A percentile compares a stretch with the other conserved stretches of the same genome.
phyloP scores from a whole-genome alignment of 192 early-diverging fungal genomes.

The Chytriomyces confervae region DNA sequence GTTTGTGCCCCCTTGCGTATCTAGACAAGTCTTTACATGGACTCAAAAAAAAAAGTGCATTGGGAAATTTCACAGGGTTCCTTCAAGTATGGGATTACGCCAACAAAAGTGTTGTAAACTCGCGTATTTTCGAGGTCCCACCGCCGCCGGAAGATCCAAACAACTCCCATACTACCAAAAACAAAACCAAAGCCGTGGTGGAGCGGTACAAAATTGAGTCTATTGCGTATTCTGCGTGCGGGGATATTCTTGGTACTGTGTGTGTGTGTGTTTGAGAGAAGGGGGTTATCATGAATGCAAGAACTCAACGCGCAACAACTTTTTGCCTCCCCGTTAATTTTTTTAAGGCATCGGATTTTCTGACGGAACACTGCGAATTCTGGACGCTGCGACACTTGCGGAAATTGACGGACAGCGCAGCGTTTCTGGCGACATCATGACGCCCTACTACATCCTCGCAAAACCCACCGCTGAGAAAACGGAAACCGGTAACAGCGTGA shows the following conservation, averaged over 20 bases:
- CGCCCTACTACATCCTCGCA: conserved; percentile 18
- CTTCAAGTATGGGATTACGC: conserved; percentile 58
- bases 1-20: conserved; percentile 11
- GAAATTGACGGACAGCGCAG: conserved; percentile 46
- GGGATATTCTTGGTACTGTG: conserved; percentile 42
- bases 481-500: conserved; percentile 19
- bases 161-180: conserved; percentile 16
- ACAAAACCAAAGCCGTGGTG: conserved; percentile 24
- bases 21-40: not conserved
- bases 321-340: not conserved
- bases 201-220: conserved; percentile 38
- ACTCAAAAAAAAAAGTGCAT: too few species aligned
- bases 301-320: not conserved
- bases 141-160: conserved; percentile 33
- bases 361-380: conserved; percentile 52
- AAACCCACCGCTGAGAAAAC: conserved; percentile 10
- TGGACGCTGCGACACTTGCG: conserved; percentile 41
- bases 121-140: conserved; percentile 44
- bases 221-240: conserved; percentile 43
- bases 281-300: not conserved
- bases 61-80: conserved; percentile 33
- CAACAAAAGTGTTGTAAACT: conserved; percentile 39
- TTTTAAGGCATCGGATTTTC: conserved; percentile 53
- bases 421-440: conserved; percentile 29
- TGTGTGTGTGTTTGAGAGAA: not conserved